Evolutionary conservation across 331 rosid species (phyloP), one percentile per base, ranked within the genome.

Genomic region (Cucumis variabilis): DNA sequence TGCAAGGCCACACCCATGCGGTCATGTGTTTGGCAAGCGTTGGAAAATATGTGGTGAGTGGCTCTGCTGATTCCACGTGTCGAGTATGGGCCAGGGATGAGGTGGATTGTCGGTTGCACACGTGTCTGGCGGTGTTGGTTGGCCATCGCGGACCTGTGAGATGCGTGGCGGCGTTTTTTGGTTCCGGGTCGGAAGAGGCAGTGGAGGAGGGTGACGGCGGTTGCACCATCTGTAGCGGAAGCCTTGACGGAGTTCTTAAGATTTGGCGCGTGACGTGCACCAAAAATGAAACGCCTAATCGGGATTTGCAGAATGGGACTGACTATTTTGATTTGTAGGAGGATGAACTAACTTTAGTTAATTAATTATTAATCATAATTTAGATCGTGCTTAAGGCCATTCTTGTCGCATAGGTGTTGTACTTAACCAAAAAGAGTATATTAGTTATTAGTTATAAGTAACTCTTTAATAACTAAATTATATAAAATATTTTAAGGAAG

Each of bases 1-100:
- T 97, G 24, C 97, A 93, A 85, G 99, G 99, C 9, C 99, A 97
- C 86, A 95, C 96, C 0, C 99, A 97, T 81, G 97, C 98, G 7
- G 95, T 97, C 6, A 85, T 97, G 95, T 93, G 98, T 50, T 84
- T 97, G 53, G 92, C 94, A 4, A 93, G 91, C 67, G 96, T 92
- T 70, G 93, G 88, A 0, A 93, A 88, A 58, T 95, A 88, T 27
- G 90, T 94, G 15, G 95, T 97, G 0, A 94, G 99, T 83, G 99
- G 98, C 4, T 95, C 99, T 0, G 98, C 99, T 0, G 99, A 97
- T 88, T 89, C 96, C 48, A 94, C 98, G 1, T 81, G 98, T 76
- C 90, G 98, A 87, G 93, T 97, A 75, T 97, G 98, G 98, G 77
- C 62, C 9, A 90, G 98, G 87, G 97, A 91, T 9, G 78, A 88